Base-by-base conservation (phyloP, 169 alveolate genomes). In the Ichthyophthirius multifiliis region DNA sequence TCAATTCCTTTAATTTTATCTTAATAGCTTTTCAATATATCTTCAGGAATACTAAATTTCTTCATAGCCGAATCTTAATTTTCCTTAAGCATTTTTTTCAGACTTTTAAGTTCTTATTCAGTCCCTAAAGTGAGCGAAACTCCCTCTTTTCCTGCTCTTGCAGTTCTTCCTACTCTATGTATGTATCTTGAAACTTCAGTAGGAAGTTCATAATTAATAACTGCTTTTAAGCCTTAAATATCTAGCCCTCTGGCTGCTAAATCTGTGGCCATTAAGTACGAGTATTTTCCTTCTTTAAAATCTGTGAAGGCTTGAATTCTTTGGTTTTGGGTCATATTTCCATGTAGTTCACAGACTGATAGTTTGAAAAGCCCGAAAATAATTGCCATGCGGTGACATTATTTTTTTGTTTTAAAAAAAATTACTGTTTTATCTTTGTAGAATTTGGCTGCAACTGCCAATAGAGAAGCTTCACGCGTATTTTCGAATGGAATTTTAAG, bases 161-260 rank as follows among this genome's bases (percentile, higher is more conserved):
- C 92, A 55, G 98, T 90, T 94, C 96, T 90, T 87, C 98, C 93
- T 77, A 94, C 87, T 95, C 98, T 84, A 94, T 95, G 98, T 18
- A 94, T 78, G 83, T 92, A 96, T 65, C 96, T 84, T 7, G 94
- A 77, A n/a, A 90, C 94, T 73, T 95, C 98, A 39, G 95, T 91
- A 3, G 99, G 99, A 71, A 97, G 85, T 73, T 94, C 94, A 73
- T 94, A 96, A 84, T 97, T 97, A 41, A 97, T 94, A 7, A 97
- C 99, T 34, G 97, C 94, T 37, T 89, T 84, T 4, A 97, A 94
- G 74, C 95, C 96, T 30, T 95, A 96, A 2, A 97, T 95, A 89
- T 97, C 99, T 45, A 97, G 76, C 9, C 99, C 99, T 90, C 99
- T 90, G 20, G 99, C 97, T 0, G 98, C 98, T 23, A 97, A 88